Evolutionary conservation across 2,329 filamentous ascomycete genomes (phyloP).

Genomic region (Colletotrichum simmondsii): DNA sequence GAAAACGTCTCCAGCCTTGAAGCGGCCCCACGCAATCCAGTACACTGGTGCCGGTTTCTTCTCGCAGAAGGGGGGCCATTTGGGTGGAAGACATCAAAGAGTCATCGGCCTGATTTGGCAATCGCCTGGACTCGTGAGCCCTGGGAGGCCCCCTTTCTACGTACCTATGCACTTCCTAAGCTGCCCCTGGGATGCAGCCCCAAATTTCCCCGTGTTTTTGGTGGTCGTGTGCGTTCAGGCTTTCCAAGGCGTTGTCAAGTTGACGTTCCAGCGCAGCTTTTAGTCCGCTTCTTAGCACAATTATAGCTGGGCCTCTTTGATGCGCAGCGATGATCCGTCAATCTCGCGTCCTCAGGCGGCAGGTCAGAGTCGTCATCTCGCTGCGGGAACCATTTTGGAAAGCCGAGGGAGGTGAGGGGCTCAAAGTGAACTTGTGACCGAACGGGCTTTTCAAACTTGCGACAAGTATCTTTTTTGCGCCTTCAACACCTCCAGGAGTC

Average conservation of each 20-base stretch:
- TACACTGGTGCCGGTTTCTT: slow-evolving; percentile 32
- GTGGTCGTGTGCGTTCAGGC: not conserved
- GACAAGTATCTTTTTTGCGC: not conserved
- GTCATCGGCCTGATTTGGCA: slow-evolving; percentile 31
- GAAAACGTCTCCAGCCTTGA: not conserved
- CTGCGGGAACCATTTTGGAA: not conserved
- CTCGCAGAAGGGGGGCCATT: slow-evolving; percentile 20
- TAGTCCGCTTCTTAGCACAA: not conserved
- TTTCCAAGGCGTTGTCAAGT: not conserved
- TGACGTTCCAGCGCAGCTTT: slow-evolving; percentile 7
- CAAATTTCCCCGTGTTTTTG: slow-evolving; percentile 29
- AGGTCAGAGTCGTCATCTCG: slow-evolving; percentile 29
- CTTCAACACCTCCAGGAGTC: not conserved
- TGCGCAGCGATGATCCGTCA: slow-evolving; percentile 20
- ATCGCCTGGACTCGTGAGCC: not conserved
- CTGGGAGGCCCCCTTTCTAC: slow-evolving; percentile 9
- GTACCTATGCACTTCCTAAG: too few relatives aligned
- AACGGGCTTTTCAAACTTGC: not conserved
- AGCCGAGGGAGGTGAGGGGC: not conserved
- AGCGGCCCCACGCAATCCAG: slow-evolving; percentile 25
- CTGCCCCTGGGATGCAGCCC: not conserved
- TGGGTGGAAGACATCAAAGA: slow-evolving; percentile 14
- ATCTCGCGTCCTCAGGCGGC: slow-evolving; percentile 22
- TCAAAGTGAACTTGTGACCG: not conserved
- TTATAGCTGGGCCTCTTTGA: slow-evolving; percentile 3